phyloP scores from a whole-genome alignment of 805 yeast genomes.

The Ogataea philodendri region DNA sequence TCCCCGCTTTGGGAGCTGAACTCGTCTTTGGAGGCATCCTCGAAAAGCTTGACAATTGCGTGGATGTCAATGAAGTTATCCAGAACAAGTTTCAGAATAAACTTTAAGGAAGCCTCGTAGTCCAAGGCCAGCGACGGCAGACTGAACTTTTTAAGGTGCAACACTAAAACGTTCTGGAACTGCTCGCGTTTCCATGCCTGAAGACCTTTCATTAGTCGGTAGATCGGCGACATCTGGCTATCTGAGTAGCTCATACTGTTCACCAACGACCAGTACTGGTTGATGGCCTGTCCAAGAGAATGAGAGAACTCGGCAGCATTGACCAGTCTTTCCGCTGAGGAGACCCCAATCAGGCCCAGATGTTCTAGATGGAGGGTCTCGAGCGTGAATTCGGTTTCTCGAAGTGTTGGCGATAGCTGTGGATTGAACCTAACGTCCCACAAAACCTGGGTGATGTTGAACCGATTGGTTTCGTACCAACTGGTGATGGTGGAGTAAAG shows the following conservation, averaged over 20 bases:
- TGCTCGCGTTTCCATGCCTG: slow-evolving; percentile 40
- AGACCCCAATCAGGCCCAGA: slow-evolving; percentile 26
- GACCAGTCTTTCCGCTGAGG: slow-evolving; percentile 29
- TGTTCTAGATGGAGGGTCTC: slow-evolving; percentile 17
- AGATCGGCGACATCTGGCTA: slow-evolving; percentile 9
- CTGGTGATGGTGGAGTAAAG: slow-evolving; percentile 14
- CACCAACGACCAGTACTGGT: slow-evolving; percentile 27
- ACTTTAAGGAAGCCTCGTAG: slow-evolving; percentile 36
- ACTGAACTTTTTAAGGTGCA: slow-evolving; percentile 28
- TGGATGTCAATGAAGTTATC: slow-evolving; percentile 38
- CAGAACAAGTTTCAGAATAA: slow-evolving; percentile 37
- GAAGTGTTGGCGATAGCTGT: slow-evolving; percentile 7
- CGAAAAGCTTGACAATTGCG: slow-evolving; percentile 34
- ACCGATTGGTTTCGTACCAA: slow-evolving; percentile 23
- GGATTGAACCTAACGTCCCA: slow-evolving; percentile 10
- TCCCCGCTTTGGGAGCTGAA: slow-evolving; percentile 19
- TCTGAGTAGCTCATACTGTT: slow-evolving; percentile 21
- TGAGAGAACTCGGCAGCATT: slow-evolving; percentile 34
- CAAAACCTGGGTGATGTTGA: slow-evolving; percentile 10
- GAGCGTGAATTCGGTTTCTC: neutral
- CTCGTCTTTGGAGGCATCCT: slow-evolving; percentile 17
- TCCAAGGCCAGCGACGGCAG: slow-evolving; percentile 35
- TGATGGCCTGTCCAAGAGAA: slow-evolving; percentile 26
- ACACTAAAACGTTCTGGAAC: slow-evolving; percentile 24
- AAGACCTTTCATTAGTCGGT: slow-evolving; percentile 27